A percentile compares a stretch with the other conserved stretches of the same genome.
Conservation (phyloP, 495 filamentous ascomycete species). For the Neurospora sp. region DNA sequence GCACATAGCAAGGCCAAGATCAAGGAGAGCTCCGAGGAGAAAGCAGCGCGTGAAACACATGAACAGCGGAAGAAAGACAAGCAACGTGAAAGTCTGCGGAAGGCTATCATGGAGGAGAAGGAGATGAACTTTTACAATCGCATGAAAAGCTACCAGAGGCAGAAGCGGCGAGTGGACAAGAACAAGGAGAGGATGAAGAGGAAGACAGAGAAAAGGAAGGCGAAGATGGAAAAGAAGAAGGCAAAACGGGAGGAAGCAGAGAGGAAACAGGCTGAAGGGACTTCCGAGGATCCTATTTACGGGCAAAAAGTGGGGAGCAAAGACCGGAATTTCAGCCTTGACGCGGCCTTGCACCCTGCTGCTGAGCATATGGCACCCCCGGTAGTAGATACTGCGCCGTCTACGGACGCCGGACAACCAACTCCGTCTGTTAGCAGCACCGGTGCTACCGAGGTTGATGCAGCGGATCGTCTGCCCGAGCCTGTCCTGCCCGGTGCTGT, state of each 20-base stretch:
- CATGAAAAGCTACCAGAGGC: conserved; percentile 1
- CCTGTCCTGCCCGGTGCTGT: not conserved
- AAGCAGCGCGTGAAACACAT: conserved; percentile 34
- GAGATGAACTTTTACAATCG: conserved; percentile 10
- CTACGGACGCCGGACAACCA: not conserved
- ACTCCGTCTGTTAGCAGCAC: not conserved
- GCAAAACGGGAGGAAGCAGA: conserved; percentile 13
- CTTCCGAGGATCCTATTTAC: not conserved
- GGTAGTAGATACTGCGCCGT: not conserved
- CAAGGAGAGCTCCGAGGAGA: conserved; percentile 56
- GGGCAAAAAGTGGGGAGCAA: not conserved
- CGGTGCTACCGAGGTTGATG: not conserved
- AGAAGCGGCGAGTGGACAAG: conserved; percentile 4
- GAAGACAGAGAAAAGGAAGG: conserved; percentile 18
- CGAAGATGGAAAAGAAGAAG: conserved; percentile 9
- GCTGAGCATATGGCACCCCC: not conserved
- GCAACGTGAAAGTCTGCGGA: conserved; percentile 33
- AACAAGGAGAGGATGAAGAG: conserved; percentile 20
- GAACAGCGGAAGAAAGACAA: conserved; percentile 36
- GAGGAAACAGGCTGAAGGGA: not conserved
- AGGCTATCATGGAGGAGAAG: conserved; percentile 19
- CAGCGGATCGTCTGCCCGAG: not conserved
- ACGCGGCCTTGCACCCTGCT: not conserved
- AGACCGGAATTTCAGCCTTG: not conserved
- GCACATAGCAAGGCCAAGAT: conserved; percentile 71